phyloP scores from a whole-genome alignment of 441 rosid species.

The Bruguiera hainesii region DNA sequence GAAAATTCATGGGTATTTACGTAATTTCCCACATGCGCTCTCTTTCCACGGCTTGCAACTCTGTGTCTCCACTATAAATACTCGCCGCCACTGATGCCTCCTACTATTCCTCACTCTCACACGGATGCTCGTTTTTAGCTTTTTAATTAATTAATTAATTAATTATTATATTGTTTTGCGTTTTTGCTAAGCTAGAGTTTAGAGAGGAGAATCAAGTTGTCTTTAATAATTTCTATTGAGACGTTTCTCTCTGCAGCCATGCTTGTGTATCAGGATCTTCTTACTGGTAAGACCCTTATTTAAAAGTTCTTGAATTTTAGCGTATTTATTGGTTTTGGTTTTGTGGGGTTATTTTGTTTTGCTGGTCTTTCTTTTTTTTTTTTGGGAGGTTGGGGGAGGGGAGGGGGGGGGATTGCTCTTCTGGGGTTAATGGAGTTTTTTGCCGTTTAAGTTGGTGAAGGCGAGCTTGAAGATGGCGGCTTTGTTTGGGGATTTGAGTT shows the following conservation, averaged over 20 bases:
- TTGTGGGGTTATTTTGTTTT: background rate
- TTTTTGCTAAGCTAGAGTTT: no score
- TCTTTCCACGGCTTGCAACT: background rate
- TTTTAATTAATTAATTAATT: background rate
- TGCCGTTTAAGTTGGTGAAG: no score
- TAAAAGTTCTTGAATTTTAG: background rate
- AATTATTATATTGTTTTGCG: background rate
- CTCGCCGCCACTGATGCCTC: conserved; percentile 4
- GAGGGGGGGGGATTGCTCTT: no score
- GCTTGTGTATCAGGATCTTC: conserved; percentile 73
- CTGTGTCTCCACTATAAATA: conserved; percentile 21
- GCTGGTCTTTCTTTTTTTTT: background rate
- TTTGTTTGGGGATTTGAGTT: no score
- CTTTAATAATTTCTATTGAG: background rate
- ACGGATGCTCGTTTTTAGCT: background rate
- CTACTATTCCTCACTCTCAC: conserved; percentile 4
- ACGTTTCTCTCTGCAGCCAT: conserved; percentile 22
- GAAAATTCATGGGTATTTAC: no score
- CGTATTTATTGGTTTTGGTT: background rate
- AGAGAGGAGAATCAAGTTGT: background rate
- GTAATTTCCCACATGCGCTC: background rate
- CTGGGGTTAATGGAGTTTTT: no score
- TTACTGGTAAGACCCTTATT: conserved; percentile 35
- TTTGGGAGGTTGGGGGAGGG: no score
- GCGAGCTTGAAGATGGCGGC: no score